Evolutionary conservation across 192 early-diverging fungal species (phyloP).

Genomic region (Allomyces arbusculus): DNA sequence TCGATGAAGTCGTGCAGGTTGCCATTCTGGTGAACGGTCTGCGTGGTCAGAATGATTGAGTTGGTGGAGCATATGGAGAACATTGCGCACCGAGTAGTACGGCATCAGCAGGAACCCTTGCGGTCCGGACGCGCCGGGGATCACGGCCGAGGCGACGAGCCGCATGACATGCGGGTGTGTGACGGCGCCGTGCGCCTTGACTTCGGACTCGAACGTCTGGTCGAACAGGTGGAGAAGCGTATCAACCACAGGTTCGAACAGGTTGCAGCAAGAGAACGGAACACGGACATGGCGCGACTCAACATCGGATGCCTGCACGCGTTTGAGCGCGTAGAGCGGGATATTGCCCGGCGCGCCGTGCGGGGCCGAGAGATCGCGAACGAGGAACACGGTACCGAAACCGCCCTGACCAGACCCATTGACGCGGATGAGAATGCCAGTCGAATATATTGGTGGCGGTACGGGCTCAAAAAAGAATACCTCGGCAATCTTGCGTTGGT

Average conservation of each 20-base stretch:
- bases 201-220: neutral
- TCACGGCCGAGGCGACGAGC: neutral
- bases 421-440: too few relatives aligned
- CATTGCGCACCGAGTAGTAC: neutral
- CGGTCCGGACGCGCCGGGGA: neutral
- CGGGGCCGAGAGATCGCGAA: neutral
- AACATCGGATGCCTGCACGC: neutral
- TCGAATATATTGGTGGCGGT: neutral
- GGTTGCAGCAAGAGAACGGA: too few relatives aligned
- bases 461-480: neutral
- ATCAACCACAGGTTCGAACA: too few relatives aligned
- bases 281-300: neutral
- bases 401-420: neutral
- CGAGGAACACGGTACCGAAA: neutral
- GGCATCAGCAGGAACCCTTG: neutral
- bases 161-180: neutral
- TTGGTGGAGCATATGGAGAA: too few relatives aligned
- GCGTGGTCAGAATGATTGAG: too few relatives aligned
- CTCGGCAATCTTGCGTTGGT: neutral
- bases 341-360: neutral
- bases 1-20: neutral
- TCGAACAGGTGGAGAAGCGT: too few relatives aligned
- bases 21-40: neutral
- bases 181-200: neutral
- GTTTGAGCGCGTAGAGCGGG: neutral